Percentiles rank a stretch among this genome's conserved stretches.
Evolutionary conservation across 78 protist species (phyloP).

Genomic region (Salpingoeca rosetta): DNA sequence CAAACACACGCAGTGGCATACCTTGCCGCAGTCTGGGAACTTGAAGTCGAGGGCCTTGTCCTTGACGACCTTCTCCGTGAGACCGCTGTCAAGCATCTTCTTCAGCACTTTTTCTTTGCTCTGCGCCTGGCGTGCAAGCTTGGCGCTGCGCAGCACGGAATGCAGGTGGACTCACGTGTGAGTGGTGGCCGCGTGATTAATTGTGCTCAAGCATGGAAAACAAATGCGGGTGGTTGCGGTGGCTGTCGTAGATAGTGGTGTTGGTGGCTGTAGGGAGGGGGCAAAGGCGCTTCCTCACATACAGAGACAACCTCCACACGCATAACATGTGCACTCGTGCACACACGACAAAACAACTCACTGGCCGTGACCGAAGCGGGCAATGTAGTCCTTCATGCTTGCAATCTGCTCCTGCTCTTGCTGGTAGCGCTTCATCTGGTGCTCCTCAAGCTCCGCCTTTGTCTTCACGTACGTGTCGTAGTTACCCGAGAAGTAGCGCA

Average conservation of each 20-base stretch:
- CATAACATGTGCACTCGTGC: neutral
- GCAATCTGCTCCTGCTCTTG: constrained; percentile 79
- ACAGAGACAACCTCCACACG: too few species aligned
- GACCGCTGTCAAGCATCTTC: constrained; percentile 75
- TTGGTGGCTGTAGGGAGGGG: too few species aligned
- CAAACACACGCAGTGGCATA: neutral
- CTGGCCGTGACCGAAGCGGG: neutral
- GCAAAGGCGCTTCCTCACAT: too few species aligned
- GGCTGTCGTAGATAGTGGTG: too few species aligned
- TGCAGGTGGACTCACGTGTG: too few species aligned
- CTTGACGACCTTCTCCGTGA: constrained; percentile 43
- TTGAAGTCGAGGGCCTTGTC: constrained; percentile 44
- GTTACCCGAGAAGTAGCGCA: constrained; percentile 46
- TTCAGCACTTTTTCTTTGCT: constrained; percentile 13
- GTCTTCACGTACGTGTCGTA: constrained; percentile 49
- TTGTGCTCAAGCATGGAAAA: too few species aligned
- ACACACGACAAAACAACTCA: neutral
- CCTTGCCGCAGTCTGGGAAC: constrained; percentile 55
- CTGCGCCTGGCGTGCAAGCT: constrained; percentile 51
- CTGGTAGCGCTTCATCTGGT: constrained; percentile 67
- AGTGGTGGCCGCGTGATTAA: too few species aligned
- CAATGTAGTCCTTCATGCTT: constrained; percentile 74
- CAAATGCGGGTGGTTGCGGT: too few species aligned
- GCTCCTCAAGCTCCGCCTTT: constrained; percentile 41
- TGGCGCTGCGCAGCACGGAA: constrained; percentile 49